Conservation (phyloP, 2,329 filamentous ascomycete genomes). For the Xylaria sp. region DNA sequence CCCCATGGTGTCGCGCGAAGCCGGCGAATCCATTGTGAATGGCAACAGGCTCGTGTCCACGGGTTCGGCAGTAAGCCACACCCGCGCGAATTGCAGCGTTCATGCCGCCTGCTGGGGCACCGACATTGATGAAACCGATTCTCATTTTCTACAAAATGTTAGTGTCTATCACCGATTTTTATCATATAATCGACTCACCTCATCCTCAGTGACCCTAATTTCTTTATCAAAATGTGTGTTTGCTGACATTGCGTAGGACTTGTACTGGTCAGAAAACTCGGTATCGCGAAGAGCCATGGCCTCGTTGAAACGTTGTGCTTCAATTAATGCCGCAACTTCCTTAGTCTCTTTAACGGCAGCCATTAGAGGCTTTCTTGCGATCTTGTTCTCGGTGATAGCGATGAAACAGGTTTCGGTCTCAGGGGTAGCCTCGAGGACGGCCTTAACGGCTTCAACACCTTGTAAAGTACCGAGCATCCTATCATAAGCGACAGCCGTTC, state of each 20-base stretch:
- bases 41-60: slow-evolving; percentile 91
- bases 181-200: slow-evolving; percentile 62
- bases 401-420: slow-evolving; percentile 94
- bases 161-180: slow-evolving; percentile 40
- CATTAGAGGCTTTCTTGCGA: slow-evolving; percentile 88
- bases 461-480: slow-evolving; percentile 92
- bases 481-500: slow-evolving; percentile 91
- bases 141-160: slow-evolving; percentile 75
- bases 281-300: slow-evolving; percentile 91
- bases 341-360: slow-evolving; percentile 89
- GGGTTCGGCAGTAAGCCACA: slow-evolving; percentile 89
- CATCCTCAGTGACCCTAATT: slow-evolving; percentile 73
- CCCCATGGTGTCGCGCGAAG: slow-evolving; percentile 87
- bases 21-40: slow-evolving; percentile 98
- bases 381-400: slow-evolving; percentile 97
- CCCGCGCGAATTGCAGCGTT: slow-evolving; percentile 95
- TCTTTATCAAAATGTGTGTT: slow-evolving; percentile 77
- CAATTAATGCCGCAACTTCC: slow-evolving; percentile 82
- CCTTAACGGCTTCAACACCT: slow-evolving; percentile 92
- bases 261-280: slow-evolving; percentile 93
- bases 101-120: slow-evolving; percentile 96
- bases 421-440: slow-evolving; percentile 88
- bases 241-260: slow-evolving; percentile 90
- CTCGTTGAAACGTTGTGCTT: slow-evolving; percentile 83
- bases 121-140: slow-evolving; percentile 96